Evolutionary conservation across 2,329 filamentous ascomycete species (phyloP).

Genomic region (Microdochium trichocladiopsis): DNA sequence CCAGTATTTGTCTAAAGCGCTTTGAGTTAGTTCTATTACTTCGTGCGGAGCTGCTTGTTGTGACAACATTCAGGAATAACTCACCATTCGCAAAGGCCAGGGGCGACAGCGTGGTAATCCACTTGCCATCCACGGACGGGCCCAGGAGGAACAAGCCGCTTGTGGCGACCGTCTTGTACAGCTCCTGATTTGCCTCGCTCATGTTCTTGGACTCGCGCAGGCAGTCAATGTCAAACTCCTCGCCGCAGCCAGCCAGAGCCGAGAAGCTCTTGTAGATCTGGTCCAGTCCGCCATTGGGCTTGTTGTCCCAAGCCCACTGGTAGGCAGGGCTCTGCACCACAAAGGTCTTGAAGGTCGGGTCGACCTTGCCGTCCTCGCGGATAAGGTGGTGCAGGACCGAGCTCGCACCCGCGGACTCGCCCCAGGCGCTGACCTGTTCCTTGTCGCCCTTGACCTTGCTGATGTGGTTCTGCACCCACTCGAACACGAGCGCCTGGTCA

Average conservation of each 20-base stretch:
- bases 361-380: conserved; percentile 30
- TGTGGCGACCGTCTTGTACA: conserved; percentile 17
- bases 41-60: no score
- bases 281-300: conserved; percentile 9
- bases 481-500: conserved; percentile 28
- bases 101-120: conserved; percentile 21
- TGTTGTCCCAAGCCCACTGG: conserved; percentile 16
- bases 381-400: conserved; percentile 43
- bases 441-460: conserved; percentile 32
- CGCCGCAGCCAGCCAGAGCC: conserved; percentile 19
- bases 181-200: conserved; percentile 6
- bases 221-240: conserved; percentile 19
- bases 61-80: background rate
- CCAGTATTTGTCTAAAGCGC: conserved; percentile 19
- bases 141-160: conserved; percentile 20
- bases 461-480: conserved; percentile 36
- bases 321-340: conserved; percentile 21
- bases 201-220: conserved; percentile 10
- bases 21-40: background rate
- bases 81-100: conserved; percentile 16
- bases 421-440: conserved; percentile 31
- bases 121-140: conserved; percentile 22
- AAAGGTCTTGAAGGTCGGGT: conserved; percentile 31
- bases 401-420: conserved; percentile 39
- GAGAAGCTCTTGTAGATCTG: conserved; percentile 15